Evolutionary conservation across 2,329 filamentous ascomycete species (phyloP).

Genomic region (Pyricularia sp.): DNA sequence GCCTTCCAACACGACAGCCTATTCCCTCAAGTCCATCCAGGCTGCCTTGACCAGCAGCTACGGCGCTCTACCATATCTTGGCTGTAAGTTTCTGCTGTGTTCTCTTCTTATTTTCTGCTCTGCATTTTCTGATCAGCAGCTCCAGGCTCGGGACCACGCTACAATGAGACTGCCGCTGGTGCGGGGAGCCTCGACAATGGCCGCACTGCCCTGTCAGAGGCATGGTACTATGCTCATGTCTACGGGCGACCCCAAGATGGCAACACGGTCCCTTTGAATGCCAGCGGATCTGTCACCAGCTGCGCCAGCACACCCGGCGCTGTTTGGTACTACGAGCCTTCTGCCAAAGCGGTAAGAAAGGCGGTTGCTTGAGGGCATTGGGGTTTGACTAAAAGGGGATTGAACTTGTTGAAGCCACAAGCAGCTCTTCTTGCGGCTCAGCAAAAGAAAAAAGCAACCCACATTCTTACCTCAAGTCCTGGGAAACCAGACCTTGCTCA

Average conservation of each 20-base stretch:
- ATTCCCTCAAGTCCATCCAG: background rate
- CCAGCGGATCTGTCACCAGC: background rate
- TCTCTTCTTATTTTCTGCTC: background rate
- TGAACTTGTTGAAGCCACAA: background rate
- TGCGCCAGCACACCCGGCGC: background rate
- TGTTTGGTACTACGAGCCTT: background rate
- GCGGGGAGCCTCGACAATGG: conserved; percentile 43
- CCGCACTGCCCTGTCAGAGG: conserved; percentile 47
- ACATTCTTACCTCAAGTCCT: too few species aligned
- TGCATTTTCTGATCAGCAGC: background rate
- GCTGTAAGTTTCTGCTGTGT: background rate
- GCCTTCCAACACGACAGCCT: background rate
- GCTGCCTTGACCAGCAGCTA: background rate
- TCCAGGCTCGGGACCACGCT: background rate
- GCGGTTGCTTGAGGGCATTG: background rate
- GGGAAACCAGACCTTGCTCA: too few species aligned
- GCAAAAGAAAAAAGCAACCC: too few species aligned
- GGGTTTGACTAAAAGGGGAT: background rate
- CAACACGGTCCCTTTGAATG: background rate
- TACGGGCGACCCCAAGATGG: background rate
- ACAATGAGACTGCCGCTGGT: background rate
- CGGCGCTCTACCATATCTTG: background rate
- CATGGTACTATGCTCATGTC: conserved; percentile 48
- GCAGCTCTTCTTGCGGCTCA: too few species aligned
- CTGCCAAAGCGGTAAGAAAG: background rate